phyloP scores from a whole-genome alignment of 768 basidiomycete genomes.

The Hygrophorus pudorinus region DNA sequence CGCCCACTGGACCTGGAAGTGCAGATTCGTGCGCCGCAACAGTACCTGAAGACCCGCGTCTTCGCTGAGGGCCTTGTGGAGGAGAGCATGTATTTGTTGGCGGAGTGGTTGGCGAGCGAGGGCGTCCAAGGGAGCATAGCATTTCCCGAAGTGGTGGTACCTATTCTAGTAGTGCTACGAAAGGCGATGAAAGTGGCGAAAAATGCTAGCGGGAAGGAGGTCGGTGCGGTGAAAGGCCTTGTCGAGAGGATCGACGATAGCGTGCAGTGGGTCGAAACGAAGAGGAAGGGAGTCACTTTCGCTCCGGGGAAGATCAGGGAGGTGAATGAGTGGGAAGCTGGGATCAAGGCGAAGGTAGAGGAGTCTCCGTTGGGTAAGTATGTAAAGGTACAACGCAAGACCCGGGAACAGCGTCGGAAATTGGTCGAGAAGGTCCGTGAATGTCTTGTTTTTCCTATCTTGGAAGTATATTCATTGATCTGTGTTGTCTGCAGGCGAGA shows the following conservation, averaged over 20 bases:
- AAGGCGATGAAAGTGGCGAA: slow-evolving; percentile 61
- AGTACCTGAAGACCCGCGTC: slow-evolving; percentile 82
- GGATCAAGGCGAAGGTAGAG: slow-evolving; percentile 43
- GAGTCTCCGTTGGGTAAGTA: slow-evolving; percentile 77
- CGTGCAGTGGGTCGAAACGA: slow-evolving; percentile 64
- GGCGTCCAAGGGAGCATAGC: slow-evolving; percentile 78
- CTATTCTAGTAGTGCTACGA: slow-evolving; percentile 61
- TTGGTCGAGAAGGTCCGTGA: slow-evolving; percentile 61
- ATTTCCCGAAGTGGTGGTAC: slow-evolving; percentile 88
- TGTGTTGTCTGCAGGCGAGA: slow-evolving; percentile 44
- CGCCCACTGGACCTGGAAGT: slow-evolving; percentile 86
- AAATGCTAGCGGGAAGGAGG: slow-evolving; percentile 41
- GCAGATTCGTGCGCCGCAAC: slow-evolving; percentile 76
- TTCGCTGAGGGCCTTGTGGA: slow-evolving; percentile 78
- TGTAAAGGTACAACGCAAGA: slow-evolving; percentile 71
- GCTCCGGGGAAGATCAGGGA: slow-evolving; percentile 60
- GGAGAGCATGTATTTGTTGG: slow-evolving; percentile 68
- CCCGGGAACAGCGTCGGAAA: slow-evolving; percentile 60
- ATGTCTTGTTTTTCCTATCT: neutral
- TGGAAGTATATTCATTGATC: neutral
- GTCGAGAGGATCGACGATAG: slow-evolving; percentile 87
- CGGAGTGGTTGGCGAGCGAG: slow-evolving; percentile 68
- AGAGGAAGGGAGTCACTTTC: slow-evolving; percentile 61
- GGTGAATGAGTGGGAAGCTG: slow-evolving; percentile 66
- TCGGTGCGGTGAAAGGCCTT: slow-evolving; percentile 57